These are phyloP conservation scores for Vachellia collinsii DNA, from an alignment of 306 rosid species.

Conservation along the genomic window DNA sequence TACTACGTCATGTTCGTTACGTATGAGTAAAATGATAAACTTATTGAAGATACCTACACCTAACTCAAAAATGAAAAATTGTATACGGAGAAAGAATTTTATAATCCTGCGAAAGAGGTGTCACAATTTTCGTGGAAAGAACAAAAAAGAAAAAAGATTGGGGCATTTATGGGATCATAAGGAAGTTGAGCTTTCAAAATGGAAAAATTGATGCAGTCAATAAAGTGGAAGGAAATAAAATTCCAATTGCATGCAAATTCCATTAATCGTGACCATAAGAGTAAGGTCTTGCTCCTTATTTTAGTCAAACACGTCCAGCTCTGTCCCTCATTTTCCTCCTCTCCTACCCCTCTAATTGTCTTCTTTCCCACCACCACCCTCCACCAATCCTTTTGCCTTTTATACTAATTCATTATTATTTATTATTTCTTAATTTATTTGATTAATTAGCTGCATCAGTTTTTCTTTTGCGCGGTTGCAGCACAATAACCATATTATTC, in stretches of 20 bases:
- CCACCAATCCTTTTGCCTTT: not conserved
- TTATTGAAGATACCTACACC: not conserved
- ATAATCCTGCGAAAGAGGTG: not conserved
- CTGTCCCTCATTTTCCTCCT: not conserved
- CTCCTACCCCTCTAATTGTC: not conserved
- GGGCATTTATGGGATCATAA: not conserved
- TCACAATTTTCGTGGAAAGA: not conserved
- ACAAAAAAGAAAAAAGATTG: not conserved
- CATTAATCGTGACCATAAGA: not conserved
- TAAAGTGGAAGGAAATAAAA: not conserved
- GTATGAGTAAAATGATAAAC: not conserved
- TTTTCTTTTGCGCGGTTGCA: too few relatives aligned
- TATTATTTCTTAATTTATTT: too few relatives aligned
- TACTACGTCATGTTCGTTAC: not conserved
- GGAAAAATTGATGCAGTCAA: too few relatives aligned
- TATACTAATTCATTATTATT: too few relatives aligned
- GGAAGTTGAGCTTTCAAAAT: not conserved
- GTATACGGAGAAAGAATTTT: not conserved
- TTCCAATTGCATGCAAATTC: not conserved
- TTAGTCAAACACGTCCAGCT: not conserved
- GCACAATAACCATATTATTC: too few relatives aligned
- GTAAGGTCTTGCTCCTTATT: not conserved
- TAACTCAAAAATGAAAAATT: not conserved
- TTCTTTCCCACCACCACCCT: too few relatives aligned
- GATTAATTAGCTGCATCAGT: too few relatives aligned